A percentile compares a stretch with the other conserved stretches of the same genome.
Evolutionary conservation across 352 stramenopile species (phyloP).

Genomic region (Saprolegnia diclina): DNA sequence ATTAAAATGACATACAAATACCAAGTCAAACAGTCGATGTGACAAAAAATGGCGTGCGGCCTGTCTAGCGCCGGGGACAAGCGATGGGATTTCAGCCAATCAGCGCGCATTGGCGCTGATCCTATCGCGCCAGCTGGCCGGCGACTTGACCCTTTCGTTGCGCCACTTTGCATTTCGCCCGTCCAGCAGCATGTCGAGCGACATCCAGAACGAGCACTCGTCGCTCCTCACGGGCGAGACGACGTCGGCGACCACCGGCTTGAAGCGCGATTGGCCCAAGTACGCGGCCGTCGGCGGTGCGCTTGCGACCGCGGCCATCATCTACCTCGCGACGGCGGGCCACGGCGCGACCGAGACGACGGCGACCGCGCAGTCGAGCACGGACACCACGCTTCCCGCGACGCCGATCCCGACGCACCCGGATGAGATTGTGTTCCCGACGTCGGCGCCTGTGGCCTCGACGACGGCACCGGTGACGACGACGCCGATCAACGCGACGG

Average conservation of each 20-base stretch:
- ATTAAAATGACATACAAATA: too few relatives aligned
- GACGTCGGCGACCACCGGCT: not conserved
- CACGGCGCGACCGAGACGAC: not conserved
- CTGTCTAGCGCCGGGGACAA: too few relatives aligned
- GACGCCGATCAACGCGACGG: not conserved
- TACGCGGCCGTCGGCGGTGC: conserved; percentile 18
- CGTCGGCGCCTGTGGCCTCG: not conserved
- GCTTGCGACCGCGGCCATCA: conserved; percentile 2
- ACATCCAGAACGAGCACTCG: conserved; percentile 17
- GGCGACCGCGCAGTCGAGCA: not conserved
- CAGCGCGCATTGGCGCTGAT: too few relatives aligned
- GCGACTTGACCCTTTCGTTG: too few relatives aligned
- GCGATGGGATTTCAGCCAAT: too few relatives aligned
- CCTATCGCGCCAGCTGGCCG: too few relatives aligned
- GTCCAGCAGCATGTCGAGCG: not conserved
- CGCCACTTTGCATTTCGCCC: not conserved
- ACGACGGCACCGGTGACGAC: not conserved
- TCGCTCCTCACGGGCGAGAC: conserved; percentile 11
- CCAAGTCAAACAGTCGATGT: too few relatives aligned
- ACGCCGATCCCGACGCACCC: conserved; percentile 2
- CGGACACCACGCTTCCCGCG: not conserved
- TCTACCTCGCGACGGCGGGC: not conserved
- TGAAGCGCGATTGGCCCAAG: conserved; percentile 21
- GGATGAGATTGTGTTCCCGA: conserved; percentile 4
- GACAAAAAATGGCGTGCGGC: too few relatives aligned